Percentiles rank a stretch among this genome's conserved stretches.
phyloP scores from a whole-genome alignment of 768 basidiomycete genomes.

The Kwoniella sp. region DNA sequence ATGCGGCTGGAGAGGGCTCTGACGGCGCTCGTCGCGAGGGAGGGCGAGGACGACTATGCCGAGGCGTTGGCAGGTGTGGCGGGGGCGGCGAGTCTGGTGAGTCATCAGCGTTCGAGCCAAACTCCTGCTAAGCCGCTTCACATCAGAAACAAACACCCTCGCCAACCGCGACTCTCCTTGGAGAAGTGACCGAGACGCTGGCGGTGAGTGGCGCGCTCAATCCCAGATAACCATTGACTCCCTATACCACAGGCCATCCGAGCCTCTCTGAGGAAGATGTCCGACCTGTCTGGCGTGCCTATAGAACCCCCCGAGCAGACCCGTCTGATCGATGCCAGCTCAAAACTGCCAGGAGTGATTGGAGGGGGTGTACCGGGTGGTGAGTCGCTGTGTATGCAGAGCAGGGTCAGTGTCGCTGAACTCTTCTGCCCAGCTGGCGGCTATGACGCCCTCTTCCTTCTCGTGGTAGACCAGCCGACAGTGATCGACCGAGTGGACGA shows the following conservation, averaged over 20 bases:
- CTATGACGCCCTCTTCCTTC: conserved; percentile 92
- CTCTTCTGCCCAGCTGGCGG: conserved; percentile 69
- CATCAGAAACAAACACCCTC: no score
- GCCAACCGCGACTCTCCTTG: no score
- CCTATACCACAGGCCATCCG: conserved; percentile 60
- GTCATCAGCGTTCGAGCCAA: no score
- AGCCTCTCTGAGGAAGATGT: conserved; percentile 77
- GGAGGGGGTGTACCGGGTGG: conserved; percentile 96
- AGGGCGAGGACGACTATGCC: conserved; percentile 19
- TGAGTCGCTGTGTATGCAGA: conserved; percentile 54
- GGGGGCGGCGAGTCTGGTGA: no score
- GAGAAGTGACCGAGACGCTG: no score
- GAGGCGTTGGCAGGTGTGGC: no score
- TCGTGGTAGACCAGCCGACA: conserved; percentile 59
- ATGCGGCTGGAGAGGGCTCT: conserved; percentile 19
- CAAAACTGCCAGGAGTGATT: conserved; percentile 71
- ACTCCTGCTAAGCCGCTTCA: no score
- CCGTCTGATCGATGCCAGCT: conserved; percentile 69
- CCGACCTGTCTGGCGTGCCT: conserved; percentile 66
- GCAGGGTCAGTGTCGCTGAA: background rate
- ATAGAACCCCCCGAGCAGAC: conserved; percentile 92
- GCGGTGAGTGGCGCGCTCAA: no score
- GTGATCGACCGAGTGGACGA: conserved; percentile 49
- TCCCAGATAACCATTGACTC: no score
- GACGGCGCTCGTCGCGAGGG: conserved; percentile 16